Percentiles rank a stretch among this genome's conserved stretches.
These are phyloP conservation scores for Xerocomellus dryophilus DNA, from an alignment of 768 basidiomycete species.

Conservation along the genomic window DNA sequence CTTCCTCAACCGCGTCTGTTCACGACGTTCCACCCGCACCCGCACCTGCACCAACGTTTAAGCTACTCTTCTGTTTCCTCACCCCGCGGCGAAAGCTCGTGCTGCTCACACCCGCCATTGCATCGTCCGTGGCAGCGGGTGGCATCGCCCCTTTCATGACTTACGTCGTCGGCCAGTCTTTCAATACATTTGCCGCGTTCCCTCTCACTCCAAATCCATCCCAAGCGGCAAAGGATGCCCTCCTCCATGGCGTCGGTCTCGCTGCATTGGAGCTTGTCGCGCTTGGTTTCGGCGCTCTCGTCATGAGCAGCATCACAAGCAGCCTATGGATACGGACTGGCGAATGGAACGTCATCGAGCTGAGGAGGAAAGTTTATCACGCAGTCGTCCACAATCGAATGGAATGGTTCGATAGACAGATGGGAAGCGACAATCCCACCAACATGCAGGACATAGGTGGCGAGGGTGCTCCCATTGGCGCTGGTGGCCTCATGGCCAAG, in stretches of 20 bases:
- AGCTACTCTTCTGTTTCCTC: slow-evolving; percentile 65
- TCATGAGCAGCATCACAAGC: slow-evolving; percentile 71
- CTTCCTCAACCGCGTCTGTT: slow-evolving; percentile 14
- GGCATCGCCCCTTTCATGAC: slow-evolving; percentile 87
- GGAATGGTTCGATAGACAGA: slow-evolving; percentile 88
- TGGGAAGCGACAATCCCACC: slow-evolving; percentile 53
- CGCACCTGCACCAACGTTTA: slow-evolving; percentile 55
- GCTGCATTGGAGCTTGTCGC: slow-evolving; percentile 65
- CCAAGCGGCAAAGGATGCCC: slow-evolving; percentile 42
- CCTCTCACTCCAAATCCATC: slow-evolving; percentile 41
- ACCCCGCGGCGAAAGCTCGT: slow-evolving; percentile 51
- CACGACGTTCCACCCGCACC: slow-evolving; percentile 27
- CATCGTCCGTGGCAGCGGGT: slow-evolving; percentile 61
- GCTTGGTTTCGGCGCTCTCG: slow-evolving; percentile 62
- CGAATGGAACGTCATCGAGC: slow-evolving; percentile 68
- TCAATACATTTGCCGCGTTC: slow-evolving; percentile 67
- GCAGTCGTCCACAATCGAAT: slow-evolving; percentile 69
- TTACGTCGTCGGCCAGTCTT: slow-evolving; percentile 70
- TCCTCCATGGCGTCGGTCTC: slow-evolving; percentile 56
- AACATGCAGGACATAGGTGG: slow-evolving; percentile 35
- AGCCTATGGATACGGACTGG: slow-evolving; percentile 86
- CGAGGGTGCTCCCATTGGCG: slow-evolving; percentile 58
- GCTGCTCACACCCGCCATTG: slow-evolving; percentile 61
- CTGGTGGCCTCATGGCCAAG: slow-evolving; percentile 90
- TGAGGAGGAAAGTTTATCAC: slow-evolving; percentile 66